A percentile compares a stretch with the other conserved stretches of the same genome.
These are phyloP conservation scores for Mikania micrantha DNA, from an alignment of 129 eudicot genomes.

Conservation along the genomic window DNA sequence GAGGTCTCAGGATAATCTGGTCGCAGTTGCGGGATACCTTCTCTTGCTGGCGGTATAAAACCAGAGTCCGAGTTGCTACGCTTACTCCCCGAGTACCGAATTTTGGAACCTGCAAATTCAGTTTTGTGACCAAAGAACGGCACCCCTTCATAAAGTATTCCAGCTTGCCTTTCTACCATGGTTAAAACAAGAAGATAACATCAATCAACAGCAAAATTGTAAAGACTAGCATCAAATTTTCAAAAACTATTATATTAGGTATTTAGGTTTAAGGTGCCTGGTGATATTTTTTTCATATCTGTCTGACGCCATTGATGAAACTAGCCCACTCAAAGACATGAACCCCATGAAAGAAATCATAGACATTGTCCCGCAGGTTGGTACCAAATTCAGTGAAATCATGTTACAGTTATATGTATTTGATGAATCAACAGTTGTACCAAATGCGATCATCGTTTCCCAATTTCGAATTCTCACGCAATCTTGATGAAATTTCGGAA, in stretches of 20 bases:
- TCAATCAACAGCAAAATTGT: slow-evolving; percentile 24
- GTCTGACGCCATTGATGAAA: slow-evolving; percentile 33
- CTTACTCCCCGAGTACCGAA: slow-evolving; percentile 47
- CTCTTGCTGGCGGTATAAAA: slow-evolving; percentile 60
- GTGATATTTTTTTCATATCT: no score
- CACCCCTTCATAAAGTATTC: slow-evolving; percentile 69
- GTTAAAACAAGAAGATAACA: slow-evolving; percentile 31
- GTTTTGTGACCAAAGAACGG: slow-evolving; percentile 63
- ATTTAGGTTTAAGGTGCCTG: no score
- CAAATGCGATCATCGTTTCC: slow-evolving; percentile 8
- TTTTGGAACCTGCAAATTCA: slow-evolving; percentile 52
- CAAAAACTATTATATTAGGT: no score
- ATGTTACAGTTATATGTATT: slow-evolving; percentile 13
- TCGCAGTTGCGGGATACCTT: slow-evolving; percentile 42
- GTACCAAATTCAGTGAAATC: slow-evolving; percentile 8
- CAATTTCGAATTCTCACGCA: background rate
- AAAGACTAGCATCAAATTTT: background rate
- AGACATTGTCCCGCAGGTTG: slow-evolving; percentile 2
- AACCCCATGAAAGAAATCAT: slow-evolving; percentile 14
- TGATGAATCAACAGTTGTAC: slow-evolving; percentile 17
- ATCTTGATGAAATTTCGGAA: background rate
- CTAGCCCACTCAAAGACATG: slow-evolving; percentile 33
- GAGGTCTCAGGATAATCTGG: slow-evolving; percentile 68
- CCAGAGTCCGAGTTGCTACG: slow-evolving; percentile 61
- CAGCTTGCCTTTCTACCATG: slow-evolving; percentile 61